Evolutionary conservation across 192 early-diverging fungal species (phyloP).

Genomic region (Podila minutissima): DNA sequence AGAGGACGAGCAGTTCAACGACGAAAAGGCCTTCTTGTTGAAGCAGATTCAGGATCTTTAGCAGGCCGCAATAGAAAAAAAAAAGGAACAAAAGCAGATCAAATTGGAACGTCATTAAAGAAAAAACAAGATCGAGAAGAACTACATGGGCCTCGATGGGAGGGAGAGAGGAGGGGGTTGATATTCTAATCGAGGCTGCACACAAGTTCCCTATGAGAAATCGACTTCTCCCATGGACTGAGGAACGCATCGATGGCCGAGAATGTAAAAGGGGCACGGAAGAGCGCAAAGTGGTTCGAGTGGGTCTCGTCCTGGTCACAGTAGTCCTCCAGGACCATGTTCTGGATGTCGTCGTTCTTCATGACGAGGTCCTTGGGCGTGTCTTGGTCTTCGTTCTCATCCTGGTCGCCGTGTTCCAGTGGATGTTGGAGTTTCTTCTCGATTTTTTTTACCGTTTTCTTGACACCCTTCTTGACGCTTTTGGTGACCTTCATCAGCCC

Average conservation of each 20-base stretch:
- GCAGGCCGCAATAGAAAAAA: background rate
- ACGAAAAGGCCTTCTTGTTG: slow-evolving; percentile 96
- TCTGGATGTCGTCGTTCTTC: slow-evolving; percentile 5
- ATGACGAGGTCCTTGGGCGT: background rate
- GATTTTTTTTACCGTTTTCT: background rate
- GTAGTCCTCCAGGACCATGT: slow-evolving; percentile 20
- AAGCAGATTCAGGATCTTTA: slow-evolving; percentile 81
- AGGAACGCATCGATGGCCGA: slow-evolving; percentile 16
- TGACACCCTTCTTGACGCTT: background rate
- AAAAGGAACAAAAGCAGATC: background rate
- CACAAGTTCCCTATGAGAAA: background rate
- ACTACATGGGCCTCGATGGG: background rate
- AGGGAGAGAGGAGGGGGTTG: background rate
- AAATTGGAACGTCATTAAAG: background rate
- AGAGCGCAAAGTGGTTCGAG: slow-evolving; percentile 17
- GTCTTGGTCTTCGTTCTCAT: background rate
- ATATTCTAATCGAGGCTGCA: background rate
- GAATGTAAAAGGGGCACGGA: slow-evolving; percentile 12
- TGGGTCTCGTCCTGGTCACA: background rate
- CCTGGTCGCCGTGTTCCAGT: background rate
- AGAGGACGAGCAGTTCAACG: slow-evolving; percentile 99
- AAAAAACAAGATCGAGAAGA: background rate
- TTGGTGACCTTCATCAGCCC: background rate
- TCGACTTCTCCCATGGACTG: background rate
- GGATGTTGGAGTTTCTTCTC: background rate